A percentile compares a stretch with the other conserved stretches of the same genome.
phyloP scores from a whole-genome alignment of 441 rosid species.

The Adansonia madagascariensis region DNA sequence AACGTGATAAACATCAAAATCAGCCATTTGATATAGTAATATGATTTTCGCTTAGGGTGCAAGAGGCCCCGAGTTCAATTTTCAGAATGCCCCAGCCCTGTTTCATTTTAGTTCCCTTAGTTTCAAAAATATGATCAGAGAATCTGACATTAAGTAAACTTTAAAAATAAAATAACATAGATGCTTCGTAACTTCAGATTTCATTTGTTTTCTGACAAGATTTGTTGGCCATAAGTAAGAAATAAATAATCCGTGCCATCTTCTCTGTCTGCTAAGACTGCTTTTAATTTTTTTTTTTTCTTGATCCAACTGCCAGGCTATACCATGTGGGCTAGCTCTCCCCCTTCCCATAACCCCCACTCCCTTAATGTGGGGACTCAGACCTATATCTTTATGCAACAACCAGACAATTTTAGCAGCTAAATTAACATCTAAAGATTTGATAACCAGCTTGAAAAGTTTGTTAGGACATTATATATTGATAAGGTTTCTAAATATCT shows the following conservation, averaged over 20 bases:
- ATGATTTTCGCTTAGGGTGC: constrained; percentile 65
- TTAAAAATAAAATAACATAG: not conserved
- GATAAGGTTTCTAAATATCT: not conserved
- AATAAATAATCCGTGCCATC: not conserved
- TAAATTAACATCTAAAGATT: not conserved
- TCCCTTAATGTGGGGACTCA: not conserved
- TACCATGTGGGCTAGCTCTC: not conserved
- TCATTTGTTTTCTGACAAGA: not conserved
- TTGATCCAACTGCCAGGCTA: not conserved
- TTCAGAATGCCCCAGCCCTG: constrained; percentile 55
- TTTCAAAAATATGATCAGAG: not conserved
- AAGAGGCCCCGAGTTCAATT: constrained; percentile 61
- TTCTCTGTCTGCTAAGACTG: not conserved
- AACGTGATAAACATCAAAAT: not conserved
- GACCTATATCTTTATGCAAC: not conserved
- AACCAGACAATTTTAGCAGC: not conserved
- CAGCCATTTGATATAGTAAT: constrained; percentile 66
- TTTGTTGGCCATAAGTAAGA: not conserved
- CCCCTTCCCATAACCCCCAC: not conserved
- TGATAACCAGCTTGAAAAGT: not conserved
- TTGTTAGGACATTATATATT: not conserved
- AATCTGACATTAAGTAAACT: not conserved
- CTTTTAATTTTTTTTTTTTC: not conserved
- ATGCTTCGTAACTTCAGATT: not conserved
- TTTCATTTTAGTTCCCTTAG: not conserved